Base-by-base conservation (phyloP, 2,329 filamentous ascomycete genomes). In the Colletotrichum sp. region DNA sequence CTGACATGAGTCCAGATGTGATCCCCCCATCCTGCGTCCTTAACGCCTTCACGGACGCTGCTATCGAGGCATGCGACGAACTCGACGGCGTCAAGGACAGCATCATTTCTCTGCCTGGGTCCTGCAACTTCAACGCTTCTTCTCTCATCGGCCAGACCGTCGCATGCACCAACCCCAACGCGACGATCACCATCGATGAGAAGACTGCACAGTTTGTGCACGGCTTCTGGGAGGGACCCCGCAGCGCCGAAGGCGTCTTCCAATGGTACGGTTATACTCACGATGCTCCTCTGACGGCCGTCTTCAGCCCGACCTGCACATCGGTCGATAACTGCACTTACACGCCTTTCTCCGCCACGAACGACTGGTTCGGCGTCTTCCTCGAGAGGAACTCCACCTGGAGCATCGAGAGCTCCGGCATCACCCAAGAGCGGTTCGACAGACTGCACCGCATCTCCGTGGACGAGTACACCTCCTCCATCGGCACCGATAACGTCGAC, bases 61-160 rank as follows among this genome's bases (percentile, higher is more conserved):
- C 80, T 2, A 75, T 71, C 13, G 78, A 80, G 2, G 55, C 76
- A 14, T 91, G 90, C 78, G 89, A 91, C 77, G 77, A 77, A 6
- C 84, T 85, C 48, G 89, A 90, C 78, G 88, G 89, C 10, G 79
- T 89, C 6, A 79, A 82, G 7, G 89, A 90, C 77, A 83, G 81
- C 26, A 87, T 90, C 73, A 84, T 91, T 48, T 67, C 73, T 21
- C 30, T 61, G 3, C 73, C 68, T 3, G 55, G 55, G 12, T 36
- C 34, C 55, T 75, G 72, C 68, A 36, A 32, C 6, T 75, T 72
- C 30, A 34, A 75, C 28, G 60, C 68, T 24, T 30, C 34, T 12
- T 48, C 34, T 6, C 26, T 68, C 12, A 24, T 75, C 8, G 68
- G 68, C 75, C 79, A 84, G 30, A 60, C 66, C 6, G 48, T 60